These are phyloP conservation scores for Tylopilus orsonianus DNA, from an alignment of 1,284 basidiomycete genomes.

Conservation along the genomic window DNA sequence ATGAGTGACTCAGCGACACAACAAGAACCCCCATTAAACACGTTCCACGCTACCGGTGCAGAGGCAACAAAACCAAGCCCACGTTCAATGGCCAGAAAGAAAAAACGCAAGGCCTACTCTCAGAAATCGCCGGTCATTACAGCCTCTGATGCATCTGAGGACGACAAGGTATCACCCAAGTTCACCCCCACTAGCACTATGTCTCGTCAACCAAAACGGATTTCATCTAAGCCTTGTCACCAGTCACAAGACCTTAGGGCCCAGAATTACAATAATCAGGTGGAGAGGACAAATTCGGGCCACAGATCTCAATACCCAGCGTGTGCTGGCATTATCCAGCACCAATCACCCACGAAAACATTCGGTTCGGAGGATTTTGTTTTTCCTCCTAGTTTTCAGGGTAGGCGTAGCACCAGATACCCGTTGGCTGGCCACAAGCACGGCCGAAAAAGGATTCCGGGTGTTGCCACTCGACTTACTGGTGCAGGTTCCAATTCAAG, in stretches of 20 bases:
- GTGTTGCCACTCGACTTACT: background rate
- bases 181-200: background rate
- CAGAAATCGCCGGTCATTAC: constrained; percentile 21
- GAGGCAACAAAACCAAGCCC: background rate
- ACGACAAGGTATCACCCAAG: constrained; percentile 12
- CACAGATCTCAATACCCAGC: background rate
- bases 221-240: constrained; percentile 1
- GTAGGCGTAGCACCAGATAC: background rate
- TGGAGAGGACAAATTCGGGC: background rate
- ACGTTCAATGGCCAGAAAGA: constrained; percentile 5
- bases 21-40: background rate
- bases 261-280: background rate
- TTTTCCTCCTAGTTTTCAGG: background rate
- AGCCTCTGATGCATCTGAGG: constrained; percentile 24
- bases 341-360: background rate
- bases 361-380: background rate
- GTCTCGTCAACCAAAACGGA: constrained; percentile 16
- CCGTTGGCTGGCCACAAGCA: constrained; percentile 1
- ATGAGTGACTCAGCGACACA: background rate
- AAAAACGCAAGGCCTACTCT: constrained; percentile 26
- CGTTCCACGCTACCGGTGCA: background rate
- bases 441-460: background rate
- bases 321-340: background rate
- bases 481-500: background rate
- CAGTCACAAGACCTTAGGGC: background rate